Base-by-base conservation (phyloP, 768 basidiomycete genomes). In the Amanita phalloides region DNA sequence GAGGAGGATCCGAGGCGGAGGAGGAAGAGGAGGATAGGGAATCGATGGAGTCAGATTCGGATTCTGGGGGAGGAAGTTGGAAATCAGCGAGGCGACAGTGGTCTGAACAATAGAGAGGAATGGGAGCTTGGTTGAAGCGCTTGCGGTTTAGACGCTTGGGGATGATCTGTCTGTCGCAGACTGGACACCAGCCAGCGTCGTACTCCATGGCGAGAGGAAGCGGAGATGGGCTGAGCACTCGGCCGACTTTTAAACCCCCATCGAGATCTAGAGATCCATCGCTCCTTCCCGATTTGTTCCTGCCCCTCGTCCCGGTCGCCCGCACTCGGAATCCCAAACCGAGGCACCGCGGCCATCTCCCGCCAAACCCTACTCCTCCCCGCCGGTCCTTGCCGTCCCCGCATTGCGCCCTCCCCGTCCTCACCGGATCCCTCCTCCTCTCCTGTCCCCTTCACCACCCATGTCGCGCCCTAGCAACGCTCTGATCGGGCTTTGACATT, bases 91-190 rank as follows among this genome's bases (percentile, higher is more conserved):
- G 64, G 54, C 77, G 73, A 62, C 88, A 91, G 60, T 83, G 77
- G 55, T 87, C 84, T 1, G 87, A 90, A 67, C 88, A 91, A 68
- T 91, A 90, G 53, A 90, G 75, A 17, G 87, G 87, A 1, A 78
- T 80, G n/a, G 86, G 87, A 1, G 73, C 73, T 63, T 86, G 86
- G 68, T 88, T 86, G 68, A 90, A 73, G 33, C 62, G 57, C 65
- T 62, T 57, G 30, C 30, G 8, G 2, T 8, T 9, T 7, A 3
- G 3, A 30, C 30, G 30, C 9, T 30, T 30, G 30, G 89, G 88
- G n/a, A 78, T 69, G 57, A 91, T 89, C 56, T 84, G 82, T 58
- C 78, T 72, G 60, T 81, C 77, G 71, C 89, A 91, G 61, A 78
- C 79, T 46, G 85, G 84, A 75, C 88, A 90, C 84, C 84, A 91